Base-by-base conservation (phyloP, 805 yeast genomes). In the Torulaspora gathmanii region DNA sequence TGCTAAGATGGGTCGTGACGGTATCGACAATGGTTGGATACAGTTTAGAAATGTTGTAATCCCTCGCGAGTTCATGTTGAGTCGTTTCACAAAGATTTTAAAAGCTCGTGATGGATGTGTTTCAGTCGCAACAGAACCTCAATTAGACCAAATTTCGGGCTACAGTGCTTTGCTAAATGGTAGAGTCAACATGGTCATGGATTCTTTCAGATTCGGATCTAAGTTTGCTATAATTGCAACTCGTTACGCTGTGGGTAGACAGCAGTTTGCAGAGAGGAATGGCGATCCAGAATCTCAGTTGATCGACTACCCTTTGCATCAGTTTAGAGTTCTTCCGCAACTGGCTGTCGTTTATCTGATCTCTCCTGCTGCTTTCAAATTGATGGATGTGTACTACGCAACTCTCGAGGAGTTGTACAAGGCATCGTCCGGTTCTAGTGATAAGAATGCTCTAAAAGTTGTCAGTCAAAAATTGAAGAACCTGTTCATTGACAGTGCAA, bases 1-100 rank as follows among this genome's bases (percentile, higher is more conserved):
- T 45, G 80, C 85, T 52, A 90, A 90, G 70, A 88, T 90, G 95
- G 97, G 97, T 43, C 77, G 96, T 60, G 93, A 89, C 60, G 96
- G 95, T 46, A 86, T 90, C 54, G 97, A 90, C 62, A 90, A 90
- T 65, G 97, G 97, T 43, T 90, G 96, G 96, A 86, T 90, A 59
- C 96, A 89, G 69, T 90, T 86, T 69, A 73, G 85, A 40, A 74
- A 82, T 55, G 96, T 88, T 41, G 74, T 81, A 40, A 85, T 90
- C 51, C 97, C 97, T 45, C 77, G 89, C 50, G 82, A 77, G 61
- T 85, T 75, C 67, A 81, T 90, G 93, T 71, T 90, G 57, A 80
- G 82, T 66, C 86, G 82, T 65, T 89, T 82, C 68, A 78, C 89
- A 42, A 76, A 79, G 60, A 86, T 90, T 43, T 74, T 77, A 36